These are phyloP conservation scores for Botrytis hyacinthi DNA, from an alignment of 2,329 filamentous ascomycete genomes.

Conservation along the genomic window DNA sequence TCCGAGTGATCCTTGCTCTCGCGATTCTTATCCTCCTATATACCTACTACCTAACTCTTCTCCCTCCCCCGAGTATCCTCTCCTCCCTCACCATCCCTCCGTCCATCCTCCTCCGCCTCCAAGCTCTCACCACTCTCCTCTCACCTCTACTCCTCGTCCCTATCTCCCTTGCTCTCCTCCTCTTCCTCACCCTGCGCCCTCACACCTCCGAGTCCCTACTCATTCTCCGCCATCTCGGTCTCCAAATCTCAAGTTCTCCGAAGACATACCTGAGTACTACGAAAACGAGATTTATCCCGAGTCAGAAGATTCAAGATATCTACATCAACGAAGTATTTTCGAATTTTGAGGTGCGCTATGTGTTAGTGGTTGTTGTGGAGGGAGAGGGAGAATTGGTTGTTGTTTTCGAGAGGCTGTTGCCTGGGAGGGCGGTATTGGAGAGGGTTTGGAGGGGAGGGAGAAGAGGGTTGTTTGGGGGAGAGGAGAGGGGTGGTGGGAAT, in stretches of 20 bases:
- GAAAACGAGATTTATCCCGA: conserved; percentile 79
- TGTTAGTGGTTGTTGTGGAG: conserved; percentile 85
- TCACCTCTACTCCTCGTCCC: conserved; percentile 46
- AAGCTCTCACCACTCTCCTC: conserved; percentile 38
- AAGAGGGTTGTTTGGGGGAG: conserved; percentile 75
- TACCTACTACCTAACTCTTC: conserved; percentile 44
- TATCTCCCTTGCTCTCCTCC: conserved; percentile 42
- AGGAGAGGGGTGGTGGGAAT: conserved; percentile 38
- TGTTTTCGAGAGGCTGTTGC: conserved; percentile 84
- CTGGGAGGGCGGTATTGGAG: conserved; percentile 72
- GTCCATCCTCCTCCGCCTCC: conserved; percentile 36
- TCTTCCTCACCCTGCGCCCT: conserved; percentile 47
- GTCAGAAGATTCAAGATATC: conserved; percentile 86
- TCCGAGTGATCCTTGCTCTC: conserved; percentile 44
- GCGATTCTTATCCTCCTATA: conserved; percentile 50
- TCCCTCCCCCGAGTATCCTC: conserved; percentile 26
- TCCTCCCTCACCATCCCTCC: conserved; percentile 34
- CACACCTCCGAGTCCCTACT: conserved; percentile 77
- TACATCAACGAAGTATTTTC: conserved; percentile 93
- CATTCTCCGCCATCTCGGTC: conserved; percentile 81
- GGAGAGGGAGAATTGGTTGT: conserved; percentile 86
- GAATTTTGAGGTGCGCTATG: conserved; percentile 87
- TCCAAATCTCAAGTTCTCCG: conserved; percentile 78
- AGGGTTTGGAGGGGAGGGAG: conserved; percentile 85
- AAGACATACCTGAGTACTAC: conserved; percentile 62